Conservation (phyloP, 2,329 filamentous ascomycete genomes). For the Orbilia quercus region DNA sequence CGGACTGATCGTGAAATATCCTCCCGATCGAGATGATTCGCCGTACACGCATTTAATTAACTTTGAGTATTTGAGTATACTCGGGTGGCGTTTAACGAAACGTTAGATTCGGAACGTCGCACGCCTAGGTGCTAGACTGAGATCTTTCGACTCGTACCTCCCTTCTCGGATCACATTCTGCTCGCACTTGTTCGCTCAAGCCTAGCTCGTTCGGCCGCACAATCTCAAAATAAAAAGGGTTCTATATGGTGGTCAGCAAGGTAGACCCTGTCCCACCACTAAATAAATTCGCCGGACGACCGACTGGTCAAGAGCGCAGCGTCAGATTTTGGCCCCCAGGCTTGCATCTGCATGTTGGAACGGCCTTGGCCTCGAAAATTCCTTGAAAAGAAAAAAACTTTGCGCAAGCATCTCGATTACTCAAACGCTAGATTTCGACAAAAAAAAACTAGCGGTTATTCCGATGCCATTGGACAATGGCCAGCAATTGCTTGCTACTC, state of each 20-base stretch:
- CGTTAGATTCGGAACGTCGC: too few species aligned
- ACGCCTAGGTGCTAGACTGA: background rate
- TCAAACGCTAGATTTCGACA: conserved; percentile 25
- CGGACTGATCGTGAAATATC: conserved; percentile 6
- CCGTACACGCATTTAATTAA: background rate
- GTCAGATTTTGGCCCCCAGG: too few species aligned
- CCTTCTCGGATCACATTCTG: too few species aligned
- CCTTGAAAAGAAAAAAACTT: conserved; percentile 7
- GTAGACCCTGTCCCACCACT: background rate
- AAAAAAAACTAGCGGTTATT: background rate
- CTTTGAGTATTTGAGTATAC: background rate
- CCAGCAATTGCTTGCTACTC: too few species aligned
- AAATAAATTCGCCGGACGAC: background rate
- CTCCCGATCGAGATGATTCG: background rate
- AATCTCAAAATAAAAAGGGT: background rate
- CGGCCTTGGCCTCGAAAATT: background rate
- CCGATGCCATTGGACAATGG: conserved; percentile 19
- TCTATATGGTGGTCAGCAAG: conserved; percentile 29
- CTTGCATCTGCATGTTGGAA: background rate
- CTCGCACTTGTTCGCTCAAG: too few species aligned
- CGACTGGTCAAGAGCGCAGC: background rate
- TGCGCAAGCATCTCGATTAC: conserved; percentile 24
- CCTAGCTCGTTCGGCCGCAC: background rate
- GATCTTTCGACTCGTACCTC: too few species aligned
- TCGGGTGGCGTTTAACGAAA: background rate